A percentile compares a stretch with the other conserved stretches of the same genome.
Conservation (phyloP, 306 rosid species). For the Cucurbita pepo region DNA sequence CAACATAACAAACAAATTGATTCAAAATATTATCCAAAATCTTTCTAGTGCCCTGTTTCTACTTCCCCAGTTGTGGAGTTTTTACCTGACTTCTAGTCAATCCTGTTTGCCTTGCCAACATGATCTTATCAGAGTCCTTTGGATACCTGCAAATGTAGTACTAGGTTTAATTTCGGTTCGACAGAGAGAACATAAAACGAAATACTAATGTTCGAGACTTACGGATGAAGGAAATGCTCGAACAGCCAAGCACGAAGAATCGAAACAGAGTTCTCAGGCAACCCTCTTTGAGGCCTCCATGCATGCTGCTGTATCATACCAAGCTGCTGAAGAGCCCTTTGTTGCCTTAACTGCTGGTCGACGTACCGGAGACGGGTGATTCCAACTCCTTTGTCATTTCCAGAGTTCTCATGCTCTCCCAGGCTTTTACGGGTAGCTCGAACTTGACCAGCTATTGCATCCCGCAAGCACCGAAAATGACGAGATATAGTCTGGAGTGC, state of each 20-base stretch:
- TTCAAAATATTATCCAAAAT: neutral
- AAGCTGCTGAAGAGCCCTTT: conserved; percentile 67
- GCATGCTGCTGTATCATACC: conserved; percentile 75
- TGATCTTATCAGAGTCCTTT: conserved; percentile 75
- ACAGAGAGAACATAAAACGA: neutral
- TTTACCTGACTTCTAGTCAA: conserved; percentile 76
- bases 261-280: conserved; percentile 72
- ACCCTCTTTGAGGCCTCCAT: conserved; percentile 78
- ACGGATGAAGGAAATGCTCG: conserved; percentile 91
- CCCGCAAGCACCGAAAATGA: conserved; percentile 66
- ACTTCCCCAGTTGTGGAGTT: neutral
- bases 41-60: neutral
- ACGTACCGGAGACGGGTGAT: conserved; percentile 60
- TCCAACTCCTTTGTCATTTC: conserved; percentile 49
- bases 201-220: conserved; percentile 8
- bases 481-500: conserved; percentile 76
- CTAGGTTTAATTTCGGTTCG: neutral
- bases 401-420: conserved; percentile 51
- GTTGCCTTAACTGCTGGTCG: conserved; percentile 68
- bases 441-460: conserved; percentile 60
- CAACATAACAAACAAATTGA: neutral
- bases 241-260: conserved; percentile 81
- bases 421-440: conserved; percentile 42
- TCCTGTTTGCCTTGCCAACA: conserved; percentile 81
- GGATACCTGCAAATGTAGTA: conserved; percentile 38